Evolutionary conservation across 768 basidiomycete species (phyloP).

Genomic region (Phylloporus rhodoxanthus): DNA sequence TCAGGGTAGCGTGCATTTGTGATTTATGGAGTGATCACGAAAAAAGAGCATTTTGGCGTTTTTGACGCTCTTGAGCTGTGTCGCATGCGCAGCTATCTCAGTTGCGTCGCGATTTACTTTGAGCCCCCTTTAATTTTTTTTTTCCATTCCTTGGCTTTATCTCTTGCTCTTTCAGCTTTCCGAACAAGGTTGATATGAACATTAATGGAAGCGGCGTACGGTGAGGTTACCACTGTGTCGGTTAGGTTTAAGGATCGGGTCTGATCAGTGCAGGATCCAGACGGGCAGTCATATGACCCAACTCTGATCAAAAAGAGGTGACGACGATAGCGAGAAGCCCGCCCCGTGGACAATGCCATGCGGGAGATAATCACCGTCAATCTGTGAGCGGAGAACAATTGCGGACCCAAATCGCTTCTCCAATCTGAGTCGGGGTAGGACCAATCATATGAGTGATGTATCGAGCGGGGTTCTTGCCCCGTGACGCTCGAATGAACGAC

Average conservation of each 20-base stretch:
- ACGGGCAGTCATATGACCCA: not conserved
- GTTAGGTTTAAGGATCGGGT: conserved; percentile 5
- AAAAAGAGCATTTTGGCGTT: not conserved
- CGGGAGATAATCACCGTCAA: conserved; percentile 1
- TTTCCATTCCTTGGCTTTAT: not conserved
- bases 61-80: not conserved
- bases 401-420: not conserved
- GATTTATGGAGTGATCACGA: conserved; percentile 5
- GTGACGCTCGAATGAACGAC: not conserved
- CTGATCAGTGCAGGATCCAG: not conserved
- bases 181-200: conserved; percentile 1
- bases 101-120: not conserved
- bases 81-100: not conserved
- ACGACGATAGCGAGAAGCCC: not conserved
- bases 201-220: not conserved
- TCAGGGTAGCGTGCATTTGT: conserved; percentile 16
- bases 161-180: not conserved
- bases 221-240: conserved; percentile 11
- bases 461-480: not conserved
- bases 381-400: not conserved
- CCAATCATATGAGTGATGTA: not conserved
- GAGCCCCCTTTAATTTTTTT: not conserved
- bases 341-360: not conserved
- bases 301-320: not conserved
- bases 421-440: not conserved